phyloP scores from a whole-genome alignment of 2,329 filamentous ascomycete species.

The Epichloe gansuensis region DNA sequence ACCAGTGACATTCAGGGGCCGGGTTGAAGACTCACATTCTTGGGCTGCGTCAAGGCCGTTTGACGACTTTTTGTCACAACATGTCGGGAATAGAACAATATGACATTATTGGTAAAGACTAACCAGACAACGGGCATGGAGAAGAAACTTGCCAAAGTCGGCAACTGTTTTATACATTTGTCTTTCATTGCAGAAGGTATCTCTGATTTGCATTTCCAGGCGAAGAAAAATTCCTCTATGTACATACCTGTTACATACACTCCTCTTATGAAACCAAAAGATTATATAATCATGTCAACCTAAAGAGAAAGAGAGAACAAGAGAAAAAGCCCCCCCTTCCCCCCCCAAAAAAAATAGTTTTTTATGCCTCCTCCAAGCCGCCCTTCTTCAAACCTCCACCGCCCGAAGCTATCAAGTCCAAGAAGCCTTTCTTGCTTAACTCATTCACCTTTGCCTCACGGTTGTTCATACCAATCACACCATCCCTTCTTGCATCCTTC shows the following conservation, averaged over 20 bases:
- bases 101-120: neutral
- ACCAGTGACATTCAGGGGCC: neutral
- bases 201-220: slow-evolving; percentile 6
- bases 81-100: neutral
- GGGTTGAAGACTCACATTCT: neutral
- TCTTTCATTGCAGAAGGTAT: slow-evolving; percentile 5
- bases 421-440: slow-evolving; percentile 93
- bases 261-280: slow-evolving; percentile 15
- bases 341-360: neutral
- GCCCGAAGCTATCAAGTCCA: slow-evolving; percentile 70
- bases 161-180: neutral
- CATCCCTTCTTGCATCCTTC: slow-evolving; percentile 53
- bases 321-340: neutral
- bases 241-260: slow-evolving; percentile 3
- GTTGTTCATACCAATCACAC: slow-evolving; percentile 65
- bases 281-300: too few relatives aligned
- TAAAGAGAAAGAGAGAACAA: neutral
- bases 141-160: neutral
- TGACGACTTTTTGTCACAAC: slow-evolving; percentile 5
- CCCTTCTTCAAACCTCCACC: slow-evolving; percentile 47
- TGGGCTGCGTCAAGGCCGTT: neutral
- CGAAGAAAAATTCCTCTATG: slow-evolving; percentile 4
- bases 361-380: slow-evolving; percentile 39
- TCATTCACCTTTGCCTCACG: slow-evolving; percentile 83
- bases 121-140: neutral